These are phyloP conservation scores for Blastocrithidia nonstop DNA, from an alignment of 208 protist species.

Conservation along the genomic window DNA sequence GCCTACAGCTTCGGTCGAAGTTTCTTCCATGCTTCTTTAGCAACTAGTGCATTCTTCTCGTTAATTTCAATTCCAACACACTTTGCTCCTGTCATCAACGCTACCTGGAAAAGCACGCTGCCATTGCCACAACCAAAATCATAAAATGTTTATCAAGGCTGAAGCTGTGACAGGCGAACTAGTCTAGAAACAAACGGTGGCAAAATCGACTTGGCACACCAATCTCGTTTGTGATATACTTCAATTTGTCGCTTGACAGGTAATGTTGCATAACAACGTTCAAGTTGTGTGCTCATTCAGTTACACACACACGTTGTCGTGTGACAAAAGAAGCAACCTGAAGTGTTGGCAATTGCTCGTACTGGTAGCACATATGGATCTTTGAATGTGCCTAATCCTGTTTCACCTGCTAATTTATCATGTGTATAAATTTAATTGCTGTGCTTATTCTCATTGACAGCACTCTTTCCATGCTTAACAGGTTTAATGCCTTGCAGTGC, in stretches of 20 bases:
- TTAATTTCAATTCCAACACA: constrained; percentile 76
- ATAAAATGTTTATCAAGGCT: constrained; percentile 40
- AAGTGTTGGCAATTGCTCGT: constrained; percentile 19
- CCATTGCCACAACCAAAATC: constrained; percentile 77
- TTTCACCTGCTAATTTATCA: too few species aligned
- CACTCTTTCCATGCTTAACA: too few species aligned
- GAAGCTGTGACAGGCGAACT: constrained; percentile 18
- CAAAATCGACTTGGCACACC: constrained; percentile 81
- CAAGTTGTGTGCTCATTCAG: constrained; percentile 20
- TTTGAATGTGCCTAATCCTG: too few species aligned
- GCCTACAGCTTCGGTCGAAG: constrained; percentile 35
- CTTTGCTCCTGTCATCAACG: constrained; percentile 38
- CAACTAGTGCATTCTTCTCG: constrained; percentile 38
- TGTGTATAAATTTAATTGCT: too few species aligned
- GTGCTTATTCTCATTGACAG: too few species aligned
- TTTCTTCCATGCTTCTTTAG: constrained; percentile 24
- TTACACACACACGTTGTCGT: constrained; percentile 23
- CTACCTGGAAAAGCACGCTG: constrained; percentile 78
- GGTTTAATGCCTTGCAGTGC: too few species aligned
- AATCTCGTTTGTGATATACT: constrained; percentile 14
- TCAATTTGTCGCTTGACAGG: constrained; percentile 27
- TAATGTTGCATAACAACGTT: constrained; percentile 29
- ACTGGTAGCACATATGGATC: constrained; percentile 35
- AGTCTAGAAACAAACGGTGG: constrained; percentile 59
- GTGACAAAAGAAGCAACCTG: constrained; percentile 38